phyloP scores from a whole-genome alignment of 768 basidiomycete species.

The Epithele typhae region DNA sequence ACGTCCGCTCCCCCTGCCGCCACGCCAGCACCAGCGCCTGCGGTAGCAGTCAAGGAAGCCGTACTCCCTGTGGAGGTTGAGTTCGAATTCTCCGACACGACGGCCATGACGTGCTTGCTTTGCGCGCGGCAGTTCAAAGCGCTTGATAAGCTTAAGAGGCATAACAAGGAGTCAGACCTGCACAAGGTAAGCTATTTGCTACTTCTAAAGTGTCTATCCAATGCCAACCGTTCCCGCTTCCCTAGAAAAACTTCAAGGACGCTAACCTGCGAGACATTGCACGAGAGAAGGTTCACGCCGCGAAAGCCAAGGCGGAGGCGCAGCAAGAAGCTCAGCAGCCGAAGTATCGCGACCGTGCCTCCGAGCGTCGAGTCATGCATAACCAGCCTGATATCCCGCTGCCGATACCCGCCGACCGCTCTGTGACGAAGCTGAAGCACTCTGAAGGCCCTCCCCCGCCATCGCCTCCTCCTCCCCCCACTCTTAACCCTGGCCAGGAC shows the following conservation, averaged over 20 bases:
- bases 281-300: constrained; percentile 54
- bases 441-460: constrained; percentile 63
- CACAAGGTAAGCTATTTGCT: constrained; percentile 74
- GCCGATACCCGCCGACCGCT: constrained; percentile 26
- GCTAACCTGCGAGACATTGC: constrained; percentile 67
- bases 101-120: constrained; percentile 75
- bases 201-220: not conserved
- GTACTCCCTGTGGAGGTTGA: constrained; percentile 49
- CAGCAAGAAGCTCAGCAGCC: constrained; percentile 44
- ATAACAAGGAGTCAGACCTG: constrained; percentile 90
- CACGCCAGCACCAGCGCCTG: constrained; percentile 10
- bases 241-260: constrained; percentile 87
- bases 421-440: constrained; percentile 39
- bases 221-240: not conserved
- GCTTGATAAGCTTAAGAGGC: constrained; percentile 78
- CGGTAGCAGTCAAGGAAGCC: constrained; percentile 24
- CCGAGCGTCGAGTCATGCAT: constrained; percentile 84
- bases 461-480: constrained; percentile 56
- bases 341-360: constrained; percentile 94
- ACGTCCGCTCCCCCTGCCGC: constrained; percentile 12
- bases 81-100: constrained; percentile 80
- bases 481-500: constrained; percentile 72
- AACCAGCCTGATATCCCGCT: constrained; percentile 87
- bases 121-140: constrained; percentile 93
- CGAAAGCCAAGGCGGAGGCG: constrained; percentile 32